A percentile compares a stretch with the other conserved stretches of the same genome.
Evolutionary conservation across 257 asterid species (phyloP).

Genomic region (Solanum rostratum): DNA sequence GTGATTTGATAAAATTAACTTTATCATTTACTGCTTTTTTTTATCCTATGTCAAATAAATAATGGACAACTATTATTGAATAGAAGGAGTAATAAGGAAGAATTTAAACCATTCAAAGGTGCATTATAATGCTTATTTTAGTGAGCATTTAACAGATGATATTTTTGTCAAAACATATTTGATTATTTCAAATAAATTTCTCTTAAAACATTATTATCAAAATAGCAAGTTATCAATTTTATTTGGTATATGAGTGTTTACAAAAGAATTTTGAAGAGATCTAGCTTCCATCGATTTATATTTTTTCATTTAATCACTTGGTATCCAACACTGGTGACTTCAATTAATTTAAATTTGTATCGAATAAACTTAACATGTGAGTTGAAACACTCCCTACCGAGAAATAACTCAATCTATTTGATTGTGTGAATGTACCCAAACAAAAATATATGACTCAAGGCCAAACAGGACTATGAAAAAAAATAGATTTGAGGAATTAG

Average conservation of each 20-base stretch:
- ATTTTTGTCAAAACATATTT: background rate
- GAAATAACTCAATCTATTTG: background rate
- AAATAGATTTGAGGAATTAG: background rate
- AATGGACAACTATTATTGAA: too few relatives aligned
- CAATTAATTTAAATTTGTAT: background rate
- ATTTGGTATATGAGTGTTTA: background rate
- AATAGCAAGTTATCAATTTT: background rate
- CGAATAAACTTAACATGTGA: background rate
- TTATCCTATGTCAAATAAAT: too few relatives aligned
- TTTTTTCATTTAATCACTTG: background rate
- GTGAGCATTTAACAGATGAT: background rate
- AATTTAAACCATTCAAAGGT: background rate
- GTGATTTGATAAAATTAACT: too few relatives aligned
- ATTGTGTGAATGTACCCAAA: background rate
- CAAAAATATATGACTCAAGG: background rate
- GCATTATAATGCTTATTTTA: background rate
- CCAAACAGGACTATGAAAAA: background rate
- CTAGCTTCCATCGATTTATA: background rate
- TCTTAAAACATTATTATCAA: background rate
- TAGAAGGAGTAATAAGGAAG: too few relatives aligned
- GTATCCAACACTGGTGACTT: background rate
- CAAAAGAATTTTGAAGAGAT: background rate
- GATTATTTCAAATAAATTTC: background rate
- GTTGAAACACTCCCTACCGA: background rate
- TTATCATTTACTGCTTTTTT: too few relatives aligned